Conservation (phyloP, 2,329 filamentous ascomycete species). For the Paecilomyces sp. region DNA sequence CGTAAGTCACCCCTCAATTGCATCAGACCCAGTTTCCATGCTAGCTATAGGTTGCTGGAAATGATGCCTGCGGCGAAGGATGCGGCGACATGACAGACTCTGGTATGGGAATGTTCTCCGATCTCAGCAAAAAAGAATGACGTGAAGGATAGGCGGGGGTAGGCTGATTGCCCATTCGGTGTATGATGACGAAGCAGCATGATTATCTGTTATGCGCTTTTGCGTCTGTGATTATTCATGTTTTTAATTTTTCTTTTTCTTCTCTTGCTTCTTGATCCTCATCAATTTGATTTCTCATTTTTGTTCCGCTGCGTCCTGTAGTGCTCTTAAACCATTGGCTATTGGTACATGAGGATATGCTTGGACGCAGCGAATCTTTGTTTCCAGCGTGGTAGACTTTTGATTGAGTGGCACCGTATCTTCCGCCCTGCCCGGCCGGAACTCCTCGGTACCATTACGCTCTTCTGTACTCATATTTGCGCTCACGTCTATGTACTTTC, state of each 20-base stretch:
- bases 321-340: background rate
- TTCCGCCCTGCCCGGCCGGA: background rate
- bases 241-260: conserved; percentile 1
- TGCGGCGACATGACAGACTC: background rate
- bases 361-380: background rate
- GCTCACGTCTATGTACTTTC: background rate
- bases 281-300: background rate
- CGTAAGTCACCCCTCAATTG: conserved; percentile 4
- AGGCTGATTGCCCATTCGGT: conserved; percentile 2
- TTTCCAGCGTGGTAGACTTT: background rate
- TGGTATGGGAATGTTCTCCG: background rate
- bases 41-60: background rate
- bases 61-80: background rate
- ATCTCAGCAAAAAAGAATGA: background rate
- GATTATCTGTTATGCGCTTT: conserved; percentile 5
- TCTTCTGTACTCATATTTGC: background rate
- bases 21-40: background rate
- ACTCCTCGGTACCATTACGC: background rate
- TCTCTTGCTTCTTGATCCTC: conserved; percentile 1
- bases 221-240: conserved; percentile 1
- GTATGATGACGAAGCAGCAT: conserved; percentile 16
- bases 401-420: background rate
- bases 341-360: background rate
- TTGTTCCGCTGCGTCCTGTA: background rate
- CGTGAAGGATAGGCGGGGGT: background rate